A percentile compares a stretch with the other conserved stretches of the same genome.
Conservation (phyloP, 2,329 filamentous ascomycete species). For the Sclerotinia borealis region DNA sequence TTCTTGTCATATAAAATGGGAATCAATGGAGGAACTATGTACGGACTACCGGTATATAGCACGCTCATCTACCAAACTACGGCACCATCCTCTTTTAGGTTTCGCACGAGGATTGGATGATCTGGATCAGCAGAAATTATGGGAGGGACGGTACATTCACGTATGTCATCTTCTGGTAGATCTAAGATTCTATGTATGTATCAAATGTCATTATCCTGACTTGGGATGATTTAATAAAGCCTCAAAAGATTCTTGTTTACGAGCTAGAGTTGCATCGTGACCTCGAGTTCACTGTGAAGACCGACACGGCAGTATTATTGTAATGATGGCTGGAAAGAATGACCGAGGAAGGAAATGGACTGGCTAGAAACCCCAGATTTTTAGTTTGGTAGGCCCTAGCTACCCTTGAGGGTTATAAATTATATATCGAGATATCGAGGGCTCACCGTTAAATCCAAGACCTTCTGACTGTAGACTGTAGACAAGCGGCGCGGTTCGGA, state of each 20-base stretch:
- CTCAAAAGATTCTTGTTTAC: not conserved
- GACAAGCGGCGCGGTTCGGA: not conserved
- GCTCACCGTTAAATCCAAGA: conserved; percentile 2
- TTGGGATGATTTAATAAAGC: not conserved
- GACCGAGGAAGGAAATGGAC: conserved; percentile 3
- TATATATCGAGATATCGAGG: not conserved
- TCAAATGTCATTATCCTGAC: no score
- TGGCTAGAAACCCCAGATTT: conserved; percentile 10
- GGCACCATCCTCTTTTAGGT: not conserved
- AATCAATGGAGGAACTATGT: not conserved
- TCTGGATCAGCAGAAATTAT: not conserved
- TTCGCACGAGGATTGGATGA: not conserved
- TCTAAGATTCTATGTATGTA: not conserved
- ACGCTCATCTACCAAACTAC: not conserved
- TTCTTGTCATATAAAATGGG: not conserved
- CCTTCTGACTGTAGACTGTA: not conserved
- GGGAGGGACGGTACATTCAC: not conserved
- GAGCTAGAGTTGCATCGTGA: not conserved
- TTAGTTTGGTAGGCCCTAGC: no score
- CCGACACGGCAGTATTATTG: conserved; percentile 8
- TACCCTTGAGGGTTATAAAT: conserved; percentile 10
- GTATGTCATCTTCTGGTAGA: not conserved
- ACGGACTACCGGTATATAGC: not conserved
- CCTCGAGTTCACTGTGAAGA: not conserved
- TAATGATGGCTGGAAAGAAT: not conserved